Evolutionary conservation across 495 filamentous ascomycete species (phyloP), one percentile per base, ranked within the genome.

Genomic region (Tetracladium marchalianum): DNA sequence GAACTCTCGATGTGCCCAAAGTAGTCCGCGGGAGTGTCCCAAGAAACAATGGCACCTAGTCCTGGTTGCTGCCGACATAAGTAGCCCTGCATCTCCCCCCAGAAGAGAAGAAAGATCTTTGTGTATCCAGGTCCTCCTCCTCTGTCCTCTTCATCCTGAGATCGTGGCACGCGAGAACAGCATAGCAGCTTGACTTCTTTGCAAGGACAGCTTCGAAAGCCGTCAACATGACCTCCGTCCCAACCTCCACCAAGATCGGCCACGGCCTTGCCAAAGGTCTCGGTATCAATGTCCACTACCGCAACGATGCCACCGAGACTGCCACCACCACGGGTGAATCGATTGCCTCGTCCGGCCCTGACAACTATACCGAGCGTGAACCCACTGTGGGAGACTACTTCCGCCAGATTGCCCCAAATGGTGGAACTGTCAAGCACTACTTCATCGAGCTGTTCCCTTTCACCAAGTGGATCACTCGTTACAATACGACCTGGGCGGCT

Each of bases 401-500:
- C 27, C 51, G 56, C 1, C 70, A 77, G 6, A 51, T 82, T 24
- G 61, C 67, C 5, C 90, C 90, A 0, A 66, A 73, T 5, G 56
- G 63, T 9, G 47, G 47, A 1, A 70, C 81, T 13, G 19, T 82
- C 11, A 40, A 51, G 10, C 50, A 64, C 1, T 95, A 94, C 55
- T 37, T 81, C 16, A 53, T 71, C 35, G 75, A 69, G 10, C 65
- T 96, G 9, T 90, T 96, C 57, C 90, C 90, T 1, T 95, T 95
- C 55, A 57, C 84, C 17, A 72, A 77, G 1, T 96, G 90, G 90
- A 90, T 96, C 48, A 62, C 66, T 11, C 74, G 81, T 31, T 96
- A 96, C 61, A 96, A 96, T 61, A 1, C 76, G 38, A 76, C 83
- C 67, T 96, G 90, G 90, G 64, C 94, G 11, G 53, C 76, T 11